Conservation (phyloP, 495 filamentous ascomycete species). For the Penicillium tannophilum region DNA sequence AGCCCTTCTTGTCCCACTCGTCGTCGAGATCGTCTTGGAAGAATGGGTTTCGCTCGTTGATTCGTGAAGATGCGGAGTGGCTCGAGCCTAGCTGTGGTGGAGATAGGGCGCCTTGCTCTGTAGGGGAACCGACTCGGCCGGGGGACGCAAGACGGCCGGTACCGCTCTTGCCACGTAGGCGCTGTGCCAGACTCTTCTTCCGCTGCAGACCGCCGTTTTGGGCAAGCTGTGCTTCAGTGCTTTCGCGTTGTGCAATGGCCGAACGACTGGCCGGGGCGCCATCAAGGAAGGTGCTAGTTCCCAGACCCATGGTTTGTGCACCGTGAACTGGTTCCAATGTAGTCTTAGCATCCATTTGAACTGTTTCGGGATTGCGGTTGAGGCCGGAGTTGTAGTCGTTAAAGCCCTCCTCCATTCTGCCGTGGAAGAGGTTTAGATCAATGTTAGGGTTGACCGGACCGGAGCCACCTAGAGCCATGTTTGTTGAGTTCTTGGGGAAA, state of each 20-base stretch:
- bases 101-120: conserved; percentile 37
- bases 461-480: conserved; percentile 87
- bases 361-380: conserved; percentile 44
- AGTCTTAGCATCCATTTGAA: conserved; percentile 59
- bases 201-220: conserved; percentile 69
- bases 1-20: conserved; percentile 70
- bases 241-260: conserved; percentile 77
- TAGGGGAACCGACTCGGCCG: conserved; percentile 52
- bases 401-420: conserved; percentile 80
- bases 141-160: conserved; percentile 21
- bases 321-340: conserved; percentile 76
- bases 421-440: conserved; percentile 82
- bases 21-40: conserved; percentile 84
- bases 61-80: conserved; percentile 32
- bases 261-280: conserved; percentile 85
- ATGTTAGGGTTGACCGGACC: conserved; percentile 82
- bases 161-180: conserved; percentile 69
- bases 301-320: conserved; percentile 79
- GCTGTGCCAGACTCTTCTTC: conserved; percentile 92
- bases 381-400: conserved; percentile 64
- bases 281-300: conserved; percentile 94
- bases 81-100: conserved; percentile 36
- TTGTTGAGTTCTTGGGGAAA: conserved; percentile 86
- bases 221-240: conserved; percentile 54
- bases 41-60: conserved; percentile 77